Evolutionary conservation across 441 rosid species (phyloP).

Genomic region (Kokia cookei): DNA sequence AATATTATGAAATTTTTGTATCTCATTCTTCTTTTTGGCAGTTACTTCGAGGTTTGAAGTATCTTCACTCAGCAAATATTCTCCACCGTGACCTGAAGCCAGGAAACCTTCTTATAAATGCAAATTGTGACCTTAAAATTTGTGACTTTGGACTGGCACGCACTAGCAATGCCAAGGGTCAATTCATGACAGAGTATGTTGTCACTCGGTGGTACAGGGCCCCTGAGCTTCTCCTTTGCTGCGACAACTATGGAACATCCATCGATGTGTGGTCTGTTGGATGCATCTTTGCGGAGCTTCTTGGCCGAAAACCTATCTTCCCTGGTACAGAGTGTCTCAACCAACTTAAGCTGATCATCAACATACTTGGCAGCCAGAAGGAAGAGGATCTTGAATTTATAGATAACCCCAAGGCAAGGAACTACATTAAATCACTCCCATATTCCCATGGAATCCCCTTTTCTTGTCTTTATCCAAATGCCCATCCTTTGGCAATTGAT

Average conservation of each 20-base stretch:
- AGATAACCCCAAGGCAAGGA: constrained; percentile 67
- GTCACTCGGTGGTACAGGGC: constrained; percentile 80
- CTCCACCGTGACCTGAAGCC: constrained; percentile 89
- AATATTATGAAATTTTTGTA: background rate
- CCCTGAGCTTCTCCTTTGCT: constrained; percentile 77
- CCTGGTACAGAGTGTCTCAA: constrained; percentile 79
- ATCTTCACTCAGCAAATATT: constrained; percentile 85
- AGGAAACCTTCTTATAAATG: constrained; percentile 82
- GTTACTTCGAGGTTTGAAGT: constrained; percentile 82
- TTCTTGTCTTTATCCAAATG: constrained; percentile 51
- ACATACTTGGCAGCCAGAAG: constrained; percentile 68
- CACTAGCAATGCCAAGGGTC: constrained; percentile 53
- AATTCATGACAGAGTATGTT: constrained; percentile 78
- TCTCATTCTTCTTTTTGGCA: constrained; percentile 16
- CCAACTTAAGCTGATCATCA: constrained; percentile 75
- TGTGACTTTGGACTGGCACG: constrained; percentile 74
- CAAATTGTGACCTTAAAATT: constrained; percentile 79
- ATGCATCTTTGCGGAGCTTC: constrained; percentile 77
- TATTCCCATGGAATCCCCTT: constrained; percentile 50
- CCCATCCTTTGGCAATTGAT: constrained; percentile 66
- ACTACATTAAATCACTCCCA: constrained; percentile 62
- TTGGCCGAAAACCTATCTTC: constrained; percentile 74
- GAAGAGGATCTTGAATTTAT: constrained; percentile 72
- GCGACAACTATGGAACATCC: constrained; percentile 72
- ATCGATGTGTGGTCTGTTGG: constrained; percentile 87